Evolutionary conservation across 306 rosid species (phyloP).

Genomic region (Carpinus viminea): DNA sequence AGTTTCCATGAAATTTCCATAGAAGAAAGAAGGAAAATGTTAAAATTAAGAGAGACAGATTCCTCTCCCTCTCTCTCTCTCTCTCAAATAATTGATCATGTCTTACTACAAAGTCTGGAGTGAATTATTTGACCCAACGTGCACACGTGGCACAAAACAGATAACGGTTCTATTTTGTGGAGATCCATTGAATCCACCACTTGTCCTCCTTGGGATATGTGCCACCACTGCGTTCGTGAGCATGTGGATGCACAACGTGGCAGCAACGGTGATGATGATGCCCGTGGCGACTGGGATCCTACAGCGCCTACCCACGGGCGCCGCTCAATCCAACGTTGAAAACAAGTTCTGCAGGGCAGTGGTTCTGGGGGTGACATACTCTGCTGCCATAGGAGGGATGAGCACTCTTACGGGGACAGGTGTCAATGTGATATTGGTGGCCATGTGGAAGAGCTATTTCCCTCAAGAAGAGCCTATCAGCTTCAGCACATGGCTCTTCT

Average conservation of each 20-base stretch:
- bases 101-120: background rate
- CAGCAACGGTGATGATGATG: constrained; percentile 89
- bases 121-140: background rate
- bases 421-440: constrained; percentile 74
- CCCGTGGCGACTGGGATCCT: constrained; percentile 85
- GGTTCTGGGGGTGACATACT: constrained; percentile 59
- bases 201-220: constrained; percentile 64
- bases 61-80: background rate
- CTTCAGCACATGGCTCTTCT: constrained; percentile 70
- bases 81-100: background rate
- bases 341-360: constrained; percentile 82
- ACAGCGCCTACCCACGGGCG: constrained; percentile 50
- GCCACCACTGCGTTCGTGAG: constrained; percentile 77
- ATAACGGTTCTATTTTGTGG: constrained; percentile 70
- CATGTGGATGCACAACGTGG: constrained; percentile 98
- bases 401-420: constrained; percentile 93
- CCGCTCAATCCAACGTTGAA: constrained; percentile 39
- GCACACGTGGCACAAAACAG: constrained; percentile 31
- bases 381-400: constrained; percentile 69
- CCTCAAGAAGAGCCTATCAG: constrained; percentile 66
- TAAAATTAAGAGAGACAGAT: background rate
- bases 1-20: too few species aligned
- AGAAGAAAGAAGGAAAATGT: background rate
- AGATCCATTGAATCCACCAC: constrained; percentile 65
- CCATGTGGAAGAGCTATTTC: constrained; percentile 79